Evolutionary conservation across 2,329 filamentous ascomycete genomes (phyloP).

Genomic region (Calonectria pseudoturangicola): DNA sequence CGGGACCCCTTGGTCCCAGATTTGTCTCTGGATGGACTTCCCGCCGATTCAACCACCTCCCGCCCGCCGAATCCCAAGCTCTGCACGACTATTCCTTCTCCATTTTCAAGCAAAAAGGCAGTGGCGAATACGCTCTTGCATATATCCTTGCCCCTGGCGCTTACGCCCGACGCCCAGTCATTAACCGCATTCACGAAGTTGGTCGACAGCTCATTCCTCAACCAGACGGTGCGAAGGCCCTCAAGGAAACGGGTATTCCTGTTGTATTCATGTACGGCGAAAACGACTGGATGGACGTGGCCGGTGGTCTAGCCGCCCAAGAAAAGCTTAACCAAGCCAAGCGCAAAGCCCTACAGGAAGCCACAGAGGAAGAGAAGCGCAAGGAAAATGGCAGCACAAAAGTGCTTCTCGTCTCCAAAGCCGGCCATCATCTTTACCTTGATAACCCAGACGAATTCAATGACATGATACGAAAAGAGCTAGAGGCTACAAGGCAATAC

Average conservation of each 20-base stretch:
- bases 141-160: conserved; percentile 96
- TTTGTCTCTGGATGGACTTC: conserved; percentile 97
- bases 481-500: conserved; percentile 68
- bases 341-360: conserved; percentile 74
- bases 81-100: conserved; percentile 96
- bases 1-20: conserved; percentile 91
- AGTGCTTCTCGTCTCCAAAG: conserved; percentile 83
- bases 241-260: conserved; percentile 81
- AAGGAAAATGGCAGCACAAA: conserved; percentile 87
- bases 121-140: conserved; percentile 93
- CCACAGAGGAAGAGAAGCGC: conserved; percentile 79
- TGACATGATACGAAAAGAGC: conserved; percentile 69
- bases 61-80: conserved; percentile 84
- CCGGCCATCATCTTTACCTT: conserved; percentile 76
- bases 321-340: conserved; percentile 85
- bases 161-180: conserved; percentile 90
- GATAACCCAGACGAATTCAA: conserved; percentile 77
- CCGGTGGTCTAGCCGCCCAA: conserved; percentile 86
- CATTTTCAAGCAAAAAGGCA: conserved; percentile 93
- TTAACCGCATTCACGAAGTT: conserved; percentile 89
- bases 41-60: conserved; percentile 92
- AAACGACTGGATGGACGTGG: conserved; percentile 98
- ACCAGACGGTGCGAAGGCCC: conserved; percentile 49
- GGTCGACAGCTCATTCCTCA: conserved; percentile 79
- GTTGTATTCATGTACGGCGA: conserved; percentile 97